Evolutionary conservation across 2,329 filamentous ascomycete genomes (phyloP).

Genomic region (Zymoseptoria ardabiliae): DNA sequence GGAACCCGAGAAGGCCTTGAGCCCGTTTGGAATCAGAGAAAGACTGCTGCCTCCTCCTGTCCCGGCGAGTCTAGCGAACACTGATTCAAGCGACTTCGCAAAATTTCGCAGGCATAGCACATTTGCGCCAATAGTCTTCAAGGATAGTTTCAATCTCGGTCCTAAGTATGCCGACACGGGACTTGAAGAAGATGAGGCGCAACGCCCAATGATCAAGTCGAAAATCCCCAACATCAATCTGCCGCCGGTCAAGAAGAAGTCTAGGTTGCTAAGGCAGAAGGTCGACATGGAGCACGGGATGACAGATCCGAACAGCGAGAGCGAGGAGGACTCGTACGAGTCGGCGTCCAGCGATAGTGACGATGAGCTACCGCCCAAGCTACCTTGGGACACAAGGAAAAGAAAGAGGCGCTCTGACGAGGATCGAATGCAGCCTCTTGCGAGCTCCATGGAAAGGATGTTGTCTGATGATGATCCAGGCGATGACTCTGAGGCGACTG

Average conservation of each 20-base stretch:
- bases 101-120: slow-evolving; percentile 32
- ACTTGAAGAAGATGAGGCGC: slow-evolving; percentile 18
- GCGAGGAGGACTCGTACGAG: slow-evolving; percentile 24
- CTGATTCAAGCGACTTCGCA: neutral
- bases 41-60: slow-evolving; percentile 41
- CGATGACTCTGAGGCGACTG: neutral
- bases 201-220: neutral
- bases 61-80: slow-evolving; percentile 19
- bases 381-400: slow-evolving; percentile 23
- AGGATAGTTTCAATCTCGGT: slow-evolving; percentile 41
- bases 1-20: slow-evolving; percentile 25
- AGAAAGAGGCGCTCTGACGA: slow-evolving; percentile 17
- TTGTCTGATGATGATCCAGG: neutral
- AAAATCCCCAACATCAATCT: slow-evolving; percentile 9
- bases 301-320: slow-evolving; percentile 6
- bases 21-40: slow-evolving; percentile 37
- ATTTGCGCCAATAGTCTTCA: slow-evolving; percentile 48
- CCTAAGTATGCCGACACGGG: slow-evolving; percentile 40
- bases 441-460: neutral
- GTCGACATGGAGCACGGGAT: neutral
- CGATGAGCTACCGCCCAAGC: slow-evolving; percentile 14
- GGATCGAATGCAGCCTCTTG: neutral
- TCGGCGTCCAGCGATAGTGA: slow-evolving; percentile 15
- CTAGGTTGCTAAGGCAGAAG: neutral
- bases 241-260: slow-evolving; percentile 6